Percentiles rank a stretch among this genome's conserved stretches.
Conservation (phyloP, 2,329 filamentous ascomycete species). For the Fusarium begoniae region DNA sequence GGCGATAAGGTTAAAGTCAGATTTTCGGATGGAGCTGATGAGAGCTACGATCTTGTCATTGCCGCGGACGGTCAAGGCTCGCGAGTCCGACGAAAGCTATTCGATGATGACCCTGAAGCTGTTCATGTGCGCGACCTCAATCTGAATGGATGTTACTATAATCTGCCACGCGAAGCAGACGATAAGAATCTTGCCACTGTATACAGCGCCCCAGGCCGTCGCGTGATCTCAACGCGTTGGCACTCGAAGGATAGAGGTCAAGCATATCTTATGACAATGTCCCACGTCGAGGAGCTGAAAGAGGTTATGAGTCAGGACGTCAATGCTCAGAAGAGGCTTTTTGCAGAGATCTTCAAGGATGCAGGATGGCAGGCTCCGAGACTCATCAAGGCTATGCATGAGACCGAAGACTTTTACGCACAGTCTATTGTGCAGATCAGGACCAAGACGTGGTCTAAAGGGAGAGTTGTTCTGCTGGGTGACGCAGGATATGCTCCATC, state of each 20-base stretch:
- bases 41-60: slow-evolving; percentile 26
- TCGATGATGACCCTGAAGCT: slow-evolving; percentile 14
- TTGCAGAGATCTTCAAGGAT: slow-evolving; percentile 53
- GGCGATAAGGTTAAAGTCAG: slow-evolving; percentile 18
- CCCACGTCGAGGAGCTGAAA: slow-evolving; percentile 43
- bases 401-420: slow-evolving; percentile 55
- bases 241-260: slow-evolving; percentile 36
- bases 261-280: slow-evolving; percentile 43
- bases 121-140: slow-evolving; percentile 4
- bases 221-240: slow-evolving; percentile 25
- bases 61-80: slow-evolving; percentile 28
- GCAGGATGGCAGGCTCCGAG: slow-evolving; percentile 57
- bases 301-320: slow-evolving; percentile 32
- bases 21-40: background rate
- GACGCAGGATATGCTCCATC: slow-evolving; percentile 60
- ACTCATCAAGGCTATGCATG: slow-evolving; percentile 49
- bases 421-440: slow-evolving; percentile 55
- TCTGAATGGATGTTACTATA: slow-evolving; percentile 22
- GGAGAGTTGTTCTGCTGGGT: slow-evolving; percentile 55
- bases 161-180: background rate
- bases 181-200: slow-evolving; percentile 21
- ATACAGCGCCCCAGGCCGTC: slow-evolving; percentile 15
- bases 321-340: slow-evolving; percentile 50
- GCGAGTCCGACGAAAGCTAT: slow-evolving; percentile 4
- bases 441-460: slow-evolving; percentile 47